Evolutionary conservation across 805 yeast genomes (phyloP), one percentile per base, ranked within the genome.

Genomic region (Saturnispora saitoi): DNA sequence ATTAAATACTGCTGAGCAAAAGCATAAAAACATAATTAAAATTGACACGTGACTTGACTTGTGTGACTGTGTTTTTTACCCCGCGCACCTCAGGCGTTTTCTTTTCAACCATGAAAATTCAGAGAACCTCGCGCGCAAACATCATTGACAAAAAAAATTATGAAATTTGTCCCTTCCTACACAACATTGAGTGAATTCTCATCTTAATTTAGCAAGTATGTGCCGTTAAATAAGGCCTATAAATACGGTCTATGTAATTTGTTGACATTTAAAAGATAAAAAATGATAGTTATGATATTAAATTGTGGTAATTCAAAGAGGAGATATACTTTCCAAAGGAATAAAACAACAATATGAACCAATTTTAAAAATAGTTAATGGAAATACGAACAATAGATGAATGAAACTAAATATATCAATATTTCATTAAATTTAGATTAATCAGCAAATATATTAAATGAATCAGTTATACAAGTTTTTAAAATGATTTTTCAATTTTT

Each of bases 151-250:
- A 44, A 44, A 42, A 42, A 32, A 17, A 36, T 24, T 24, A 7
- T 44, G 47, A 37, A 43, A 44, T 44, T 44, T 36, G 29, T 22
- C 26, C 12, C 40, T 20, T 20, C 11, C 6, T 15, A 37, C 11
- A 37, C 12, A 20, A 4, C 40, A 4, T 20, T 37, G 29, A 34
- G 40, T 20, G 28, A 20, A 37, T 20, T 20, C 17, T 44, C 42
- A 44, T 34, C 47, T 44, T 43, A 44, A 44, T 24, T 44, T 44
- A 44, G 42, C 38, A 34, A 44, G 47, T 44, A 44, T 44, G 47
- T 44, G 28, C 15, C 31, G 17, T 17, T 34, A 29, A 20, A 14
- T 29, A 20, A 38, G 22, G 11, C 28, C 26, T 41, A 31, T 39
- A 9, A n/a, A 15, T 24, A 26, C 14, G 30, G 28, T 24, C 20